These are phyloP conservation scores for Cryphonectria naterciae DNA, from an alignment of 2,329 filamentous ascomycete species.

Conservation along the genomic window DNA sequence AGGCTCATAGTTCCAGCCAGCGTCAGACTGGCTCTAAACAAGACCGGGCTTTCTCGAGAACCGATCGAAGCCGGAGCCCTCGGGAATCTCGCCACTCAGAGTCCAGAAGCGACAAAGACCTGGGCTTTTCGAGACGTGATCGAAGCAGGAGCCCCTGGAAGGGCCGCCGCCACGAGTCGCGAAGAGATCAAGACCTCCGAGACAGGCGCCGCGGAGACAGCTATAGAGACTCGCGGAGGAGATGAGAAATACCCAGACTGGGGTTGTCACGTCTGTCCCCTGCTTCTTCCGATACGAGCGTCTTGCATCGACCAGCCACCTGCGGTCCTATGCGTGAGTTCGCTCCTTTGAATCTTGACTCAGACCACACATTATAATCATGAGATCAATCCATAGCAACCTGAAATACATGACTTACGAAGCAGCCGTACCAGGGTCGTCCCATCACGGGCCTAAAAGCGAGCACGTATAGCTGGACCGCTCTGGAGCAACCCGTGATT, in stretches of 20 bases:
- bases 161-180: conserved; percentile 16
- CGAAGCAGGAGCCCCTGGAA: conserved; percentile 45
- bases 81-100: conserved; percentile 33
- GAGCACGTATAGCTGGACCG: neutral
- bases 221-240: conserved; percentile 33
- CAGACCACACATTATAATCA: neutral
- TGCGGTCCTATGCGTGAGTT: neutral
- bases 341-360: neutral
- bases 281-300: neutral
- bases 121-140: conserved; percentile 45
- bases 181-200: conserved; percentile 32
- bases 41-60: conserved; percentile 39
- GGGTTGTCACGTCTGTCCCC: too few relatives aligned
- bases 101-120: conserved; percentile 33
- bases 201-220: conserved; percentile 40
- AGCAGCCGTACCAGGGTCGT: neutral
- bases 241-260: conserved; percentile 11
- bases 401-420: neutral
- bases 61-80: conserved; percentile 48
- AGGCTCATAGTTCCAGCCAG: conserved; percentile 12
- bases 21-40: conserved; percentile 12
- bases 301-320: neutral
- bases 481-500: neutral
- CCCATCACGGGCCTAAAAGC: neutral
- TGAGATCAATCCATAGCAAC: neutral